Evolutionary conservation across 345 rosid species (phyloP).

Genomic region (Murraya koenigii): DNA sequence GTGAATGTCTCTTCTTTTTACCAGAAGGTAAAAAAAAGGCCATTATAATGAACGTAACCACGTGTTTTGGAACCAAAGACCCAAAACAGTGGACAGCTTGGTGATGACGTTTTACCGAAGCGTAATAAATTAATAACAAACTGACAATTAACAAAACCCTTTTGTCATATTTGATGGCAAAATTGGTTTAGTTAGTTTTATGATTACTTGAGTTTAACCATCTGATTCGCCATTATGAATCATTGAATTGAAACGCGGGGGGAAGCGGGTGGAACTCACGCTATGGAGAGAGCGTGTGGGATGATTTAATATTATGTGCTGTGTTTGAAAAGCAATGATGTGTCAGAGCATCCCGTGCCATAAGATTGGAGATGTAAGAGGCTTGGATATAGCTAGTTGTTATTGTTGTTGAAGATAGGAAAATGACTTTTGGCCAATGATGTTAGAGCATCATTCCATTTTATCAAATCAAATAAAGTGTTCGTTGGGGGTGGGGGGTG

Average conservation of each 20-base stretch:
- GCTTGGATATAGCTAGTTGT: not conserved
- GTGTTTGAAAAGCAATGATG: not conserved
- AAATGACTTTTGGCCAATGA: conserved; percentile 14
- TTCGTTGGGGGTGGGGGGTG: not conserved
- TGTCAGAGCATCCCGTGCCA: conserved; percentile 14
- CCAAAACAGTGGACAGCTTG: no score
- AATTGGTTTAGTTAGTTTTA: not conserved
- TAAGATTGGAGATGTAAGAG: not conserved
- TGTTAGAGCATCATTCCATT: not conserved
- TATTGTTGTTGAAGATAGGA: conserved; percentile 8
- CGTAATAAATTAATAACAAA: no score
- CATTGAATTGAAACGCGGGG: not conserved
- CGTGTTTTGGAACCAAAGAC: not conserved
- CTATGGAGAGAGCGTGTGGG: not conserved
- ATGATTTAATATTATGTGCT: not conserved
- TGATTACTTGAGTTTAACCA: no score
- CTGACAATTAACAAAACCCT: no score
- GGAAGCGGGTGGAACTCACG: not conserved
- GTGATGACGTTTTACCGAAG: no score
- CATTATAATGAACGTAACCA: not conserved
- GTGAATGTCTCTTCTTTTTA: not conserved
- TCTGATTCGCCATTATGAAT: no score
- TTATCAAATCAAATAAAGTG: not conserved
- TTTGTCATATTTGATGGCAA: not conserved
- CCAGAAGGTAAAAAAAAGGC: not conserved